Base-by-base conservation (phyloP, 108 stramenopile species). In the Pseudonitzschia multistriata region DNA sequence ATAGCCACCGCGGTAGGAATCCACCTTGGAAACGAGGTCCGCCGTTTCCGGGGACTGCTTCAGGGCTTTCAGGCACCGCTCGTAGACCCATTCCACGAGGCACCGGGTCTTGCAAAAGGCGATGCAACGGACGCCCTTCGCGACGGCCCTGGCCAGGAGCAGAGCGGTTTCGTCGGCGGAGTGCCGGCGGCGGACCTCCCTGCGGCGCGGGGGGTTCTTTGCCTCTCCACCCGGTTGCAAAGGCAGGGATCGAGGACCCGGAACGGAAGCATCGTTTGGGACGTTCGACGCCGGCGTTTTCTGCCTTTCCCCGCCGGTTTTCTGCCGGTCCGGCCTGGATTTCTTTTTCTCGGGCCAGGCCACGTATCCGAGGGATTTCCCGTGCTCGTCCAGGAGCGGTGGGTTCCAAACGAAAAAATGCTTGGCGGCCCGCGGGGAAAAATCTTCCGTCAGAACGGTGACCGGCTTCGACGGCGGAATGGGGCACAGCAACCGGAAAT, bases 1-100 rank as follows among this genome's bases (percentile, higher is more conserved):
- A 80, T 99, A 99, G 13, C 98, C 98, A 22, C 97, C 98, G 22
- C 98, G 80, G 68, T 99, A 99, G 0, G 90, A 88, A 68, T 94
- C 88, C 3, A 99, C 84, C 62, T 83, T 81, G 30, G 68, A 53
- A 14, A 60, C 57, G 55, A 97, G 64, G 49, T 85, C 59, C 14
- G 60, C 67, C 37, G 83, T 85, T 22, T n/a, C 37, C 30, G 72
- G 47, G 10, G 79, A 52, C 27, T 81, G 81, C 49, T 80, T 70
- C 13, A 93, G 79, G 0, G 79, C 81, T 15, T 78, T 47, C 17
- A 90, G 19, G 0, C 81, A 71, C 31, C 78, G 50, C 67, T 90
- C 92, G 56, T 86, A 93, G 0, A 93, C 86, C 92, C 92, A 93
- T 77, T 99, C 98, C n/a, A 91, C 93, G 19, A 99, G 82, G 50